phyloP scores from a whole-genome alignment of 768 basidiomycete genomes.

The Boletus pseudo-olivaceus region DNA sequence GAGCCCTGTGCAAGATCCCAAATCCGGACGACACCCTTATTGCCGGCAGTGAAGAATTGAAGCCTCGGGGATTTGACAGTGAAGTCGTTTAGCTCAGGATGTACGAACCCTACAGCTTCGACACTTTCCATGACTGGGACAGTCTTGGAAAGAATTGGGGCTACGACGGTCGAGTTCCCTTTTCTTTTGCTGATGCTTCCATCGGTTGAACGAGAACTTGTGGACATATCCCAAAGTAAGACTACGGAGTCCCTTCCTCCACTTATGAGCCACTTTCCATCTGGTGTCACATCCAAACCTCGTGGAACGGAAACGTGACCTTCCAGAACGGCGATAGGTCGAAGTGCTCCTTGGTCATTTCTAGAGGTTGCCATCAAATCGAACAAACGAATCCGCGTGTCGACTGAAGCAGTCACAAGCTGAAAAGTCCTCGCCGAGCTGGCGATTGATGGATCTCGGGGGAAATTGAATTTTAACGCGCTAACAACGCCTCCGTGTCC shows the following conservation, averaged over 20 bases:
- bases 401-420: slow-evolving; percentile 87
- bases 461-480: slow-evolving; percentile 82
- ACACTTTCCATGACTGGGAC: slow-evolving; percentile 82
- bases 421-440: slow-evolving; percentile 57
- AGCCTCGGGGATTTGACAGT: slow-evolving; percentile 36
- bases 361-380: slow-evolving; percentile 70
- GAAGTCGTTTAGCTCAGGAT: slow-evolving; percentile 44
- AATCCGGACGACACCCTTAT: slow-evolving; percentile 79
- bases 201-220: not conserved
- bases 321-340: slow-evolving; percentile 80
- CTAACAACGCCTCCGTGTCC: slow-evolving; percentile 98
- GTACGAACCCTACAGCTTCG: slow-evolving; percentile 78
- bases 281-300: slow-evolving; percentile 77
- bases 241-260: slow-evolving; percentile 93
- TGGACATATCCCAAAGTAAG: slow-evolving; percentile 80
- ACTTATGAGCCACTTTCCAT: slow-evolving; percentile 87
- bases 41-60: slow-evolving; percentile 85
- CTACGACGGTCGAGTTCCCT: slow-evolving; percentile 43
- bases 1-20: slow-evolving; percentile 77
- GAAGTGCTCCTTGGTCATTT: slow-evolving; percentile 50
- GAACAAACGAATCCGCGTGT: slow-evolving; percentile 90
- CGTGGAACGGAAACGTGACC: slow-evolving; percentile 95
- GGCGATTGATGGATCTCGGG: slow-evolving; percentile 52
- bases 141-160: slow-evolving; percentile 69
- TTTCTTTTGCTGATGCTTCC: slow-evolving; percentile 30